A percentile compares a stretch with the other conserved stretches of the same genome.
phyloP scores from a whole-genome alignment of 2,329 filamentous ascomycete species.

The Ophiostoma sp. region DNA sequence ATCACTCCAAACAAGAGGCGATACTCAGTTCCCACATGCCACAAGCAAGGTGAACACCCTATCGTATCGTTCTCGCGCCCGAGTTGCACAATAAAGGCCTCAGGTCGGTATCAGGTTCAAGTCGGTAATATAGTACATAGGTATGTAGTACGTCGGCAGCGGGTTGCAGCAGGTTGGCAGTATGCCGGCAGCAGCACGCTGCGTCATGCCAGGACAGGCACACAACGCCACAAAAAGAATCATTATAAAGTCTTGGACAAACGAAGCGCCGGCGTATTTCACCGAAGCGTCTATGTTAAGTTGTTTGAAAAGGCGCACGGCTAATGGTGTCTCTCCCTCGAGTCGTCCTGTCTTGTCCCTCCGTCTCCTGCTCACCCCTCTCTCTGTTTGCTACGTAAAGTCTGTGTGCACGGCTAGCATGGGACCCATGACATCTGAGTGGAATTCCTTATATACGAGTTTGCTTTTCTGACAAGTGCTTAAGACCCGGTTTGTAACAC shows the following conservation, averaged over 20 bases:
- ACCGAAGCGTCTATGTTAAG: neutral
- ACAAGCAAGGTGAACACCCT: neutral
- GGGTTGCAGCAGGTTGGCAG: neutral
- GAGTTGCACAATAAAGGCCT: neutral
- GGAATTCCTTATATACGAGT: neutral
- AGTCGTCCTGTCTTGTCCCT: neutral
- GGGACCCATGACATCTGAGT: neutral
- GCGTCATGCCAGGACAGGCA: neutral
- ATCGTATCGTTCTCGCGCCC: slow-evolving; percentile 3
- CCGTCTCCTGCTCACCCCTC: neutral
- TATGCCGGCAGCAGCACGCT: neutral
- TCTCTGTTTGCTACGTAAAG: neutral
- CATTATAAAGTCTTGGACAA: neutral
- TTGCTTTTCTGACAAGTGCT: neutral
- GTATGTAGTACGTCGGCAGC: too few relatives aligned
- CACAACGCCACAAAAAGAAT: neutral
- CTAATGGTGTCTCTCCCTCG: neutral
- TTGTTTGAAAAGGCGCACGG: slow-evolving; percentile 2
- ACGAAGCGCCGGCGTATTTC: neutral
- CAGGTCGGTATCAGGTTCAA: neutral
- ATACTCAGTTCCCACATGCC: neutral
- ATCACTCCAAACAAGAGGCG: neutral
- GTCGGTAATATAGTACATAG: too few relatives aligned
- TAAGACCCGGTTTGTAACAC: neutral
- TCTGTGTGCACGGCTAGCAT: neutral